A percentile compares a stretch with the other conserved stretches of the same genome.
These are phyloP conservation scores for Amylostereum chailletii DNA, from an alignment of 1,284 basidiomycete species.

Conservation along the genomic window DNA sequence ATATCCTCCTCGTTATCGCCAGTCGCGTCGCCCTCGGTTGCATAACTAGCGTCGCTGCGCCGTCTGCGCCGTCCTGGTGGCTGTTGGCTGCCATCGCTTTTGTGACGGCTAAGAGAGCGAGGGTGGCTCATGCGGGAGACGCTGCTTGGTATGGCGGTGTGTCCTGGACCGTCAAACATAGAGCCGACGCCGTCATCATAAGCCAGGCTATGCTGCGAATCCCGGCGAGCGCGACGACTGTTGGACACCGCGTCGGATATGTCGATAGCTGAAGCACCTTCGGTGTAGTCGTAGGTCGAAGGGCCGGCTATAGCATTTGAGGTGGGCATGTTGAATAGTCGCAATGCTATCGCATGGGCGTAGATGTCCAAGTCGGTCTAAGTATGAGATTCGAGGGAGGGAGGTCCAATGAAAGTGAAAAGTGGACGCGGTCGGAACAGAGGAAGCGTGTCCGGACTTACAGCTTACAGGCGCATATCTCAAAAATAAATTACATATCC, in stretches of 20 bases:
- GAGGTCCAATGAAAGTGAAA: too few species aligned
- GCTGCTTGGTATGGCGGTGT: conserved; percentile 64
- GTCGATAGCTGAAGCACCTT: conserved; percentile 71
- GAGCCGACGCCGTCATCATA: conserved; percentile 49
- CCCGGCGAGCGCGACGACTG: conserved; percentile 42
- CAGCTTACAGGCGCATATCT: too few species aligned
- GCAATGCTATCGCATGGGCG: too few species aligned
- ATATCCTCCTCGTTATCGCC: conserved; percentile 16
- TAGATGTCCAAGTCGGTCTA: too few species aligned
- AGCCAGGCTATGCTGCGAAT: conserved; percentile 57
- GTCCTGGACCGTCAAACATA: conserved; percentile 72
- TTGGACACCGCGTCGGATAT: conserved; percentile 50
- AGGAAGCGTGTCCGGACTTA: too few species aligned
- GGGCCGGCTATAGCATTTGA: conserved; percentile 3
- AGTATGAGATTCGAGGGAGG: too few species aligned
- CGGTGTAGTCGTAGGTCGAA: conserved; percentile 60
- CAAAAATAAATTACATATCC: too few species aligned
- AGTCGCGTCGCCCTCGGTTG: conserved; percentile 15
- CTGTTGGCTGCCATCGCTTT: conserved; percentile 34
- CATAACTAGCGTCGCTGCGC: conserved; percentile 11
- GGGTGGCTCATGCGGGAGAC: conserved; percentile 68
- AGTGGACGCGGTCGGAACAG: too few species aligned
- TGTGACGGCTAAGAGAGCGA: conserved; percentile 32
- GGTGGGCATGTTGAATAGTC: too few species aligned
- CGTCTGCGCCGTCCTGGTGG: conserved; percentile 24